Percentiles rank a stretch among this genome's conserved stretches.
Conservation (phyloP, 345 rosid genomes). For the Cochlearia excelsa region DNA sequence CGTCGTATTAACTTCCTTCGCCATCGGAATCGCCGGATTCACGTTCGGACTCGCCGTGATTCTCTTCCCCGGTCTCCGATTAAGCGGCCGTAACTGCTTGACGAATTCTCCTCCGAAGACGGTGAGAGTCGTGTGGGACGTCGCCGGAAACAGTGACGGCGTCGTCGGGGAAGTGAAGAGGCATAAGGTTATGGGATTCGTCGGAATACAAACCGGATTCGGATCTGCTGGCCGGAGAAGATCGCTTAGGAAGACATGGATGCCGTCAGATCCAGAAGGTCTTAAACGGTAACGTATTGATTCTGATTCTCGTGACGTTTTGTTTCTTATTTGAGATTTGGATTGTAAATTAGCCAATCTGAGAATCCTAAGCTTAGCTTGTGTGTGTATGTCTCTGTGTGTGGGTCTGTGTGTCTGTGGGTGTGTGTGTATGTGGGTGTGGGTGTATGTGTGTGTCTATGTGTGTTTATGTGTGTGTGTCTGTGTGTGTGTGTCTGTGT, state of each 20-base stretch:
- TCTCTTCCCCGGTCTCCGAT: conserved; percentile 36
- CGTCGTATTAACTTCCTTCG: conserved; percentile 41
- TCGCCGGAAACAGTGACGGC: conserved; percentile 27
- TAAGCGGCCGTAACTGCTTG: conserved; percentile 32
- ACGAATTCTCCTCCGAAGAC: conserved; percentile 47
- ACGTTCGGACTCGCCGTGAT: conserved; percentile 50
- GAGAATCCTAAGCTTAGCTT: too few relatives aligned
- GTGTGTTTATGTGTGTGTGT: too few relatives aligned
- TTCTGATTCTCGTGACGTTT: neutral
- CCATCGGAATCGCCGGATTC: conserved; percentile 70
- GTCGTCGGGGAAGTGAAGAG: conserved; percentile 38
- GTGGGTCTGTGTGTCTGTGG: too few relatives aligned
- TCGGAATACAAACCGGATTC: conserved; percentile 90
- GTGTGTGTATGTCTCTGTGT: too few relatives aligned
- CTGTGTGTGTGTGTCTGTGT: too few relatives aligned
- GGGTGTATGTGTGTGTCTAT: too few relatives aligned
- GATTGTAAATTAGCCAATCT: neutral
- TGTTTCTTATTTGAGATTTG: conserved; percentile 4
- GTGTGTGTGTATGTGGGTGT: too few relatives aligned
- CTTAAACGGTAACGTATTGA: conserved; percentile 58
- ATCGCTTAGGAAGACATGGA: conserved; percentile 80
- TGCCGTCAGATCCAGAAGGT: conserved; percentile 80
- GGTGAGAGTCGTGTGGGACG: conserved; percentile 61
- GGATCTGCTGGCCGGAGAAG: conserved; percentile 58
- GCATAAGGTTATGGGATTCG: conserved; percentile 81